A percentile compares a stretch with the other conserved stretches of the same genome.
Evolutionary conservation across 192 early-diverging fungal genomes (phyloP).

Genomic region (Allomyces javanicus): DNA sequence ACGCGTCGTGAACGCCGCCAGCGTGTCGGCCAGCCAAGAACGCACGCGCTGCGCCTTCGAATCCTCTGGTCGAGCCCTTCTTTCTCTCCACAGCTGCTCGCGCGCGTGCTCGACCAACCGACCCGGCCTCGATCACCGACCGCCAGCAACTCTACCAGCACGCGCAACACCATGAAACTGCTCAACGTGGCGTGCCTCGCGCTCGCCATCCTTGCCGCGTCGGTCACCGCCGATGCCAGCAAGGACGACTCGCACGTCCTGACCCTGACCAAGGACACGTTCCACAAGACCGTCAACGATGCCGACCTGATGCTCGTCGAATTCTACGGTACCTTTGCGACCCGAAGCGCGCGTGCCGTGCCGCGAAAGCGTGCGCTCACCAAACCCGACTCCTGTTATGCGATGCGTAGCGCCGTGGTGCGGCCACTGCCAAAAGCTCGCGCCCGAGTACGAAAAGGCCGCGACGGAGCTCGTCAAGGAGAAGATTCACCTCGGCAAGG

Average conservation of each 20-base stretch:
- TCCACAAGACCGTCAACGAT: conserved; percentile 31
- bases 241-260: conserved; percentile 27
- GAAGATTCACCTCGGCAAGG: conserved; percentile 69
- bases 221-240: conserved; percentile 2
- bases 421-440: conserved; percentile 14
- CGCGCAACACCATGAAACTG: too few species aligned
- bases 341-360: too few species aligned
- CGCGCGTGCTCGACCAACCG: too few species aligned
- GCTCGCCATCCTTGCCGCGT: conserved; percentile 9
- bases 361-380: not conserved
- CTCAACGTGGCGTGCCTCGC: too few species aligned
- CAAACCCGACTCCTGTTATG: not conserved
- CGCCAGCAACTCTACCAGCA: too few species aligned
- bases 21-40: too few species aligned
- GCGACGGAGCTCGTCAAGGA: conserved; percentile 64
- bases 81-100: too few species aligned
- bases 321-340: conserved; percentile 46
- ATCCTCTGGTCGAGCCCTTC: too few species aligned
- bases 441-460: conserved; percentile 84
- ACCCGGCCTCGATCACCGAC: too few species aligned
- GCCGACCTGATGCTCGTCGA: conserved; percentile 67
- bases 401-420: not conserved
- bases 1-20: too few species aligned
- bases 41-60: too few species aligned
- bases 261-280: conserved; percentile 33